phyloP scores from a whole-genome alignment of 805 yeast species.

The Hanseniaspora vineae region DNA sequence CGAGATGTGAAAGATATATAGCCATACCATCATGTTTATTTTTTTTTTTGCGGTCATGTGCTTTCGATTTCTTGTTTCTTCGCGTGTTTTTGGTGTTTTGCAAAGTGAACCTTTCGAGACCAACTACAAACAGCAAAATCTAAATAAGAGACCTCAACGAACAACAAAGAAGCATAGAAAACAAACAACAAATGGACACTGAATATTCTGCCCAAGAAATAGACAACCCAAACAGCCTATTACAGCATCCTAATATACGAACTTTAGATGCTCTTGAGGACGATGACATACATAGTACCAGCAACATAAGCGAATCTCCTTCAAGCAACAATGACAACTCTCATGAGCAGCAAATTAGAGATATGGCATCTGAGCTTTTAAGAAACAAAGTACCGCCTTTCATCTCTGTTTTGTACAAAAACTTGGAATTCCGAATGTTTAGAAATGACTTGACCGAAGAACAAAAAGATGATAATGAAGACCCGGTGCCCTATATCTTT shows the following conservation, averaged over 20 bases:
- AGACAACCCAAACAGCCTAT: neutral
- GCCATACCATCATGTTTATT: too few relatives aligned
- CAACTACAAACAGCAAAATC: too few relatives aligned
- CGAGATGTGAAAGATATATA: too few relatives aligned
- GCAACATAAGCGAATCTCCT: too few relatives aligned
- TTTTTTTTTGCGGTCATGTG: too few relatives aligned
- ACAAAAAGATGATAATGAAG: constrained; percentile 1
- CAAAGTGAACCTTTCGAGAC: neutral
- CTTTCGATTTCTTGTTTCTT: too few relatives aligned
- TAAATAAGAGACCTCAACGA: too few relatives aligned
- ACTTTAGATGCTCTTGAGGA: neutral
- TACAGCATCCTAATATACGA: neutral
- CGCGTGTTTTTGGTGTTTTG: neutral
- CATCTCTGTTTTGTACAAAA: neutral
- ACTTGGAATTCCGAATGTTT: neutral
- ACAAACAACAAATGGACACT: neutral
- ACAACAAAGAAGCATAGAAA: too few relatives aligned
- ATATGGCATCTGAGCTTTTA: neutral
- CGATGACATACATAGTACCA: neutral
- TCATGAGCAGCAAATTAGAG: neutral
- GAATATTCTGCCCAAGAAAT: neutral
- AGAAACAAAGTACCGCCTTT: neutral
- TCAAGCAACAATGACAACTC: neutral
- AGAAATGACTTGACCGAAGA: constrained; percentile 6
- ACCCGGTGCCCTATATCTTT: constrained; percentile 10